A percentile compares a stretch with the other conserved stretches of the same genome.
Conservation (phyloP, 768 basidiomycete species). For the Amanita rimosa region DNA sequence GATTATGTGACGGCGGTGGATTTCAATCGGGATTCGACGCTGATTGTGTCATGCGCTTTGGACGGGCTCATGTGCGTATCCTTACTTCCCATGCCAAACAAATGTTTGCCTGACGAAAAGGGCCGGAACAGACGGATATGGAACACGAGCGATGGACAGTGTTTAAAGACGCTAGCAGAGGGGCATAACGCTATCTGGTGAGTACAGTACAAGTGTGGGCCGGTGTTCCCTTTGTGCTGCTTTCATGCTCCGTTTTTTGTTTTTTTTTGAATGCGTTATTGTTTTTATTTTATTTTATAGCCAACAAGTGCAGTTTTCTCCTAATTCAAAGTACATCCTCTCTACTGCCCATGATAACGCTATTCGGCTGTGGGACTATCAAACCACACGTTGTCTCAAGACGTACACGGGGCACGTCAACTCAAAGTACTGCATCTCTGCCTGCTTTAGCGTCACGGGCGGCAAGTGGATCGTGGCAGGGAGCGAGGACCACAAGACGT, state of each 20-base stretch:
- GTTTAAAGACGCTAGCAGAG: conserved; percentile 91
- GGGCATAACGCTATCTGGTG: conserved; percentile 80
- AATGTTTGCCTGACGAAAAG: conserved; percentile 2
- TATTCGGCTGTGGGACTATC: conserved; percentile 93
- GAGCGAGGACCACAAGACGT: conserved; percentile 81
- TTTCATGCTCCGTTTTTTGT: too few species aligned
- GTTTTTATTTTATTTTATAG: too few species aligned
- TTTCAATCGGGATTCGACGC: conserved; percentile 84
- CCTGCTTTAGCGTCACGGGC: conserved; percentile 77
- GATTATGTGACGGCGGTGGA: conserved; percentile 94
- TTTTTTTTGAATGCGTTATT: too few species aligned
- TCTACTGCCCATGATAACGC: conserved; percentile 90
- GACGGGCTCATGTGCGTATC: conserved; percentile 83
- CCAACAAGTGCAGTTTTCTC: conserved; percentile 89
- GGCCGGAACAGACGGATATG: conserved; percentile 79
- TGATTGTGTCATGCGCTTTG: conserved; percentile 85
- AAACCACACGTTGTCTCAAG: conserved; percentile 82
- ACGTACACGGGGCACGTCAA: conserved; percentile 82
- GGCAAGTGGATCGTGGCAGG: conserved; percentile 89
- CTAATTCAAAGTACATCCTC: conserved; percentile 90
- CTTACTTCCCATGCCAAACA: too few species aligned
- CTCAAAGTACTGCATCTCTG: conserved; percentile 72
- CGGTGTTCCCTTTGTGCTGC: too few species aligned
- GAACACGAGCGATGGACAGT: conserved; percentile 88
- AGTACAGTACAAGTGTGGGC: too few species aligned